Evolutionary conservation across 2,329 filamentous ascomycete genomes (phyloP).

Genomic region (Epichloe uncinata): DNA sequence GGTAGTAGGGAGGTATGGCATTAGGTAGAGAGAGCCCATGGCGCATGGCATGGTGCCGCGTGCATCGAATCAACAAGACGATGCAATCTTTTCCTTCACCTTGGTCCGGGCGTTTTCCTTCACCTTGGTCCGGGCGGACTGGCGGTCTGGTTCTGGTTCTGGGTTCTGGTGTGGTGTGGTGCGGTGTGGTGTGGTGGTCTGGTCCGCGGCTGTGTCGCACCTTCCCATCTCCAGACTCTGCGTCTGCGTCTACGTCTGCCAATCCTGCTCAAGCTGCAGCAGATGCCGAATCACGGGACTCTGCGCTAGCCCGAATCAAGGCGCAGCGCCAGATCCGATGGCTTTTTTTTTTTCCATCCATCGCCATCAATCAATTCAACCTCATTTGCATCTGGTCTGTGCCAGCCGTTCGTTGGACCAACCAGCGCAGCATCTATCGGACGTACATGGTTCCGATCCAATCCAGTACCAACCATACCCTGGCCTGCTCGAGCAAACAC

Average conservation of each 20-base stretch:
- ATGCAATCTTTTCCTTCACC: neutral
- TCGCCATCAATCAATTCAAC: neutral
- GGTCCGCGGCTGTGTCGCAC: neutral
- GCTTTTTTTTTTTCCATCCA: neutral
- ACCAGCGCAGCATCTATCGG: neutral
- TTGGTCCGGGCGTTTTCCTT: too few species aligned
- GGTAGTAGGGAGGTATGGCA: too few species aligned
- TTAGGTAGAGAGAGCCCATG: too few species aligned
- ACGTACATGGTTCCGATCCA: too few species aligned
- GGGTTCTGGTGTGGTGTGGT: neutral
- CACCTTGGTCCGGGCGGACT: neutral
- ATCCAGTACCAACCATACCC: neutral
- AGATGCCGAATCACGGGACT: conserved; percentile 3
- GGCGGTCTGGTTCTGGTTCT: neutral
- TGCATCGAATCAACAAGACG: too few species aligned
- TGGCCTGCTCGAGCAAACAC: neutral
- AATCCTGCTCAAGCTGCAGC: neutral
- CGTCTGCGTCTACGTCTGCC: too few species aligned
- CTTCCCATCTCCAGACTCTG: neutral
- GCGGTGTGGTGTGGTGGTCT: neutral
- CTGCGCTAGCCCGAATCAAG: neutral
- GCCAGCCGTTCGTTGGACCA: neutral
- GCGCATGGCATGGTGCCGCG: too few species aligned
- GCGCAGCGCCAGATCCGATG: neutral
- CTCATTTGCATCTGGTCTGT: neutral